phyloP scores from a whole-genome alignment of 371 early-diverging fungal genomes.

The Mortierella sp. region DNA sequence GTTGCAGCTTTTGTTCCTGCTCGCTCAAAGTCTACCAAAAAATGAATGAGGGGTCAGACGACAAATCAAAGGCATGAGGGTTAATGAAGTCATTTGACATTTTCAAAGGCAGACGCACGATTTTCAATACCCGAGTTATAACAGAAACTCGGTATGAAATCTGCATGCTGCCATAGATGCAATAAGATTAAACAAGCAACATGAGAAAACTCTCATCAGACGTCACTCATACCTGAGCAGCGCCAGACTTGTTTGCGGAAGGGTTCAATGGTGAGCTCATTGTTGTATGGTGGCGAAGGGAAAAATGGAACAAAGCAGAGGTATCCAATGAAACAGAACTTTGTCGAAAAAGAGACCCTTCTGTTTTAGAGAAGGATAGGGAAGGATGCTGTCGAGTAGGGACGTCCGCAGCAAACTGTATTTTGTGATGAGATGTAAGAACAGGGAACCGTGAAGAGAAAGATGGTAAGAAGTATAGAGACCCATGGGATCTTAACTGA shows the following conservation, averaged over 20 bases:
- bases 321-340: neutral
- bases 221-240: constrained; percentile 23
- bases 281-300: neutral
- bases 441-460: too few relatives aligned
- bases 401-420: too few relatives aligned
- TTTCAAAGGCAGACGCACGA: neutral
- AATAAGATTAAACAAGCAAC: neutral
- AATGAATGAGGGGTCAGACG: neutral
- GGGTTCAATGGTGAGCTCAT: constrained; percentile 54
- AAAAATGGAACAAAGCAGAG: neutral
- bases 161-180: too few relatives aligned
- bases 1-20: constrained; percentile 82
- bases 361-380: too few relatives aligned
- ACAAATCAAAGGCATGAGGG: too few relatives aligned
- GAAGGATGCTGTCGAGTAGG: too few relatives aligned
- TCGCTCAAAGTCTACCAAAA: constrained; percentile 69
- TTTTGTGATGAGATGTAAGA: too few relatives aligned
- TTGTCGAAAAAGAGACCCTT: too few relatives aligned
- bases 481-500: too few relatives aligned
- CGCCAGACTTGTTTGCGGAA: constrained; percentile 8
- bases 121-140: too few relatives aligned
- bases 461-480: too few relatives aligned
- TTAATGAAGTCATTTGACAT: constrained; percentile 17
- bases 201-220: neutral
- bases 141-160: too few relatives aligned